A percentile compares a stretch with the other conserved stretches of the same genome.
Evolutionary conservation across 2,329 filamentous ascomycete genomes (phyloP).

Genomic region (Penicillium sp.): DNA sequence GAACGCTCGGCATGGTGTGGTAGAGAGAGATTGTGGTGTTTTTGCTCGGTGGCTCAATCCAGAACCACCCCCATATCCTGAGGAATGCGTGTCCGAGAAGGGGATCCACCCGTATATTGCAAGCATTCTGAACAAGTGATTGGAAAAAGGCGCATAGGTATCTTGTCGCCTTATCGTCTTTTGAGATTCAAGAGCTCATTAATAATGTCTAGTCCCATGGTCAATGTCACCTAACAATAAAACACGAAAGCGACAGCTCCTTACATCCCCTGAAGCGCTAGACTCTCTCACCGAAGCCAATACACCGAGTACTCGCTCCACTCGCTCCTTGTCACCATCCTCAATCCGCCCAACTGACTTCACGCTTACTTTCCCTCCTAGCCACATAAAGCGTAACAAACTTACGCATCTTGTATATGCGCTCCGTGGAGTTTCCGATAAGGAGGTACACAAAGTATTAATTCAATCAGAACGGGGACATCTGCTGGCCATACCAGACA

Average conservation of each 20-base stretch:
- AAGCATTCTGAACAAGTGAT: background rate
- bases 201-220: conserved; percentile 13
- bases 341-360: conserved; percentile 18
- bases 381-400: conserved; percentile 7
- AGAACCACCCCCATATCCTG: conserved; percentile 20
- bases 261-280: conserved; percentile 11
- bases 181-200: conserved; percentile 8
- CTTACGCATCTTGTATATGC: conserved; percentile 15
- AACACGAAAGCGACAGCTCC: conserved; percentile 15
- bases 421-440: conserved; percentile 18
- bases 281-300: conserved; percentile 21
- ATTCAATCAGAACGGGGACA: conserved; percentile 16
- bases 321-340: conserved; percentile 10
- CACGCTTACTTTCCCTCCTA: conserved; percentile 12
- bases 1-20: no score
- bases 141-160: conserved; percentile 22
- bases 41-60: conserved; percentile 5
- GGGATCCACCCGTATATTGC: background rate
- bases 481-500: conserved; percentile 16
- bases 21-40: background rate
- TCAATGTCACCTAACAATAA: conserved; percentile 6
- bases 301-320: conserved; percentile 17
- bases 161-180: conserved; percentile 2
- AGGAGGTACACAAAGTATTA: conserved; percentile 15
- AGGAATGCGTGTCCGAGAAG: background rate